Conservation (phyloP, 2,329 filamentous ascomycete species). For the Sclerotinia minor region DNA sequence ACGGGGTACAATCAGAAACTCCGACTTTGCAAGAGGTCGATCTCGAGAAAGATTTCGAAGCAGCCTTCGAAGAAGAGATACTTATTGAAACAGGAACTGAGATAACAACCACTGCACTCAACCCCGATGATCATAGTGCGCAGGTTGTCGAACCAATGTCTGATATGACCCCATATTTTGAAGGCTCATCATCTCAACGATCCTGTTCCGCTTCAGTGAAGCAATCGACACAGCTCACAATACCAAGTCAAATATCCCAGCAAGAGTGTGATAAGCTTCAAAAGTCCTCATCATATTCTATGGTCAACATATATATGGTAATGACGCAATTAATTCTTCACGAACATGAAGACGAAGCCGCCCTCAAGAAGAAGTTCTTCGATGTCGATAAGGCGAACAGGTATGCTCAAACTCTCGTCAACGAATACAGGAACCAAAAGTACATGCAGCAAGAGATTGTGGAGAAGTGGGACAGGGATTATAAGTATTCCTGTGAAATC, state of each 20-base stretch:
- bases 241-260: background rate
- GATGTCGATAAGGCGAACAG: conserved; percentile 23
- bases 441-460: background rate
- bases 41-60: background rate
- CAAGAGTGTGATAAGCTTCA: background rate
- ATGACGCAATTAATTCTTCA: conserved; percentile 12
- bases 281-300: background rate
- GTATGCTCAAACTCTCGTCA: conserved; percentile 13
- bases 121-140: conserved; percentile 7
- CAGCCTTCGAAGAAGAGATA: background rate
- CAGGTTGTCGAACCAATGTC: conserved; percentile 1
- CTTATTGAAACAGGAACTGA: background rate
- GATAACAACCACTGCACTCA: background rate
- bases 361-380: conserved; percentile 12
- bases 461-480: conserved; percentile 1
- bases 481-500: conserved; percentile 1
- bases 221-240: background rate
- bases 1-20: background rate
- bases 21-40: background rate
- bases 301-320: conserved; percentile 24
- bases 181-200: background rate
- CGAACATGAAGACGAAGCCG: background rate
- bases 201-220: background rate
- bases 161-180: conserved; percentile 9
- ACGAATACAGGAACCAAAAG: conserved; percentile 11